Conservation (phyloP, 1,284 basidiomycete genomes). For the Marasmius fiardii region DNA sequence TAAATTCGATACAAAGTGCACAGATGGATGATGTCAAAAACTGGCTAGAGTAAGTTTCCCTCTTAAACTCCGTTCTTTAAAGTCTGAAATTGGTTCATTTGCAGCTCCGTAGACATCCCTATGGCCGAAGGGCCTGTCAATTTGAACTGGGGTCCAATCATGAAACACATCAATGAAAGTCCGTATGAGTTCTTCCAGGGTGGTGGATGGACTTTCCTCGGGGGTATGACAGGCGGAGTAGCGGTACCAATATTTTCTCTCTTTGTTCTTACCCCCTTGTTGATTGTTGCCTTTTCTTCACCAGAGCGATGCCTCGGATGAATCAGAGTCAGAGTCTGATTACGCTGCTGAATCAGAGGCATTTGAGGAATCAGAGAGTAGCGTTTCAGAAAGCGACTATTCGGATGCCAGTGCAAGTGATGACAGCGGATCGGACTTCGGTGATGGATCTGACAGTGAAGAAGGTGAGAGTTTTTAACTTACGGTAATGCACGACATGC, state of each 20-base stretch:
- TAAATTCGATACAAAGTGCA: slow-evolving; percentile 91
- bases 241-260: slow-evolving; percentile 45
- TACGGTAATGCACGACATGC: slow-evolving; percentile 3
- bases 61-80: background rate
- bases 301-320: slow-evolving; percentile 68
- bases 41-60: slow-evolving; percentile 86
- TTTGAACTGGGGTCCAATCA: slow-evolving; percentile 96
- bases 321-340: slow-evolving; percentile 75
- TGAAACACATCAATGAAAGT: slow-evolving; percentile 96
- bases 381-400: slow-evolving; percentile 54
- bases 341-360: slow-evolving; percentile 70
- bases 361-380: slow-evolving; percentile 46
- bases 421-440: slow-evolving; percentile 65
- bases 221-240: slow-evolving; percentile 60
- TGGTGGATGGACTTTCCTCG: slow-evolving; percentile 94
- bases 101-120: slow-evolving; percentile 92
- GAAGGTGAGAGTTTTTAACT: slow-evolving; percentile 45
- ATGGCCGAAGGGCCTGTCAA: slow-evolving; percentile 97
- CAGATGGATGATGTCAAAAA: slow-evolving; percentile 96
- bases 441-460: slow-evolving; percentile 65
- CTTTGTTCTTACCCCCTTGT: slow-evolving; percentile 5
- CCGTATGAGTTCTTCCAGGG: slow-evolving; percentile 96
- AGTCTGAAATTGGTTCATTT: slow-evolving; percentile 11
- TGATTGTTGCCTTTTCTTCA: background rate
- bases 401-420: slow-evolving; percentile 70